Evolutionary conservation across 805 yeast genomes (phyloP).

Genomic region (Wickerhamomyces rabaulensis): DNA sequence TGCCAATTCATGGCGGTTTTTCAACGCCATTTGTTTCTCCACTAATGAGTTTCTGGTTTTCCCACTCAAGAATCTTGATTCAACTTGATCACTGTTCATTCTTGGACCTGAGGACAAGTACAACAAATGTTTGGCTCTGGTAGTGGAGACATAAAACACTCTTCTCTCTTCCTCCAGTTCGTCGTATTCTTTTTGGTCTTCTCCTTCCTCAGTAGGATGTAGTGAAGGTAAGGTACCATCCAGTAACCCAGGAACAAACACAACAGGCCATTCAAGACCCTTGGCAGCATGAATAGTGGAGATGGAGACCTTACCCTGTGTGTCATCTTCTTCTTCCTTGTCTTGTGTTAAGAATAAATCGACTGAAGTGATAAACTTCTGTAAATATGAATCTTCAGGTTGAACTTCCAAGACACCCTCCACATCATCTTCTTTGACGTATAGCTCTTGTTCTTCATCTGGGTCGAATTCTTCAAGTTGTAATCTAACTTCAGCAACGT

Average conservation of each 20-base stretch:
- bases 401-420: slow-evolving; percentile 1
- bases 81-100: background rate
- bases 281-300: slow-evolving; percentile 91
- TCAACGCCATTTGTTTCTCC: slow-evolving; percentile 2
- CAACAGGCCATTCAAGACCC: slow-evolving; percentile 95
- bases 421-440: background rate
- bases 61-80: slow-evolving; percentile 14
- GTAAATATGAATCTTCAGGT: slow-evolving; percentile 19
- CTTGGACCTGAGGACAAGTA: slow-evolving; percentile 30
- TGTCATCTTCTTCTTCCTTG: slow-evolving; percentile 15
- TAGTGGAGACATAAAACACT: slow-evolving; percentile 81
- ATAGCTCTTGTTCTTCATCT: slow-evolving; percentile 19
- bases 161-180: slow-evolving; percentile 72
- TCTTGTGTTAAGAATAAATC: slow-evolving; percentile 28
- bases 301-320: slow-evolving; percentile 38
- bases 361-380: slow-evolving; percentile 31
- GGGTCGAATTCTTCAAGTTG: slow-evolving; percentile 33
- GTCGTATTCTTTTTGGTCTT: slow-evolving; percentile 9
- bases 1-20: background rate
- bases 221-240: slow-evolving; percentile 64
- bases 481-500: slow-evolving; percentile 35
- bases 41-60: background rate
- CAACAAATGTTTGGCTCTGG: slow-evolving; percentile 66
- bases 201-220: slow-evolving; percentile 33
- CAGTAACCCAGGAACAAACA: slow-evolving; percentile 68